Evolutionary conservation across 2,329 filamentous ascomycete genomes (phyloP), one percentile per base, ranked within the genome.

Genomic region (Exophiala sp.): DNA sequence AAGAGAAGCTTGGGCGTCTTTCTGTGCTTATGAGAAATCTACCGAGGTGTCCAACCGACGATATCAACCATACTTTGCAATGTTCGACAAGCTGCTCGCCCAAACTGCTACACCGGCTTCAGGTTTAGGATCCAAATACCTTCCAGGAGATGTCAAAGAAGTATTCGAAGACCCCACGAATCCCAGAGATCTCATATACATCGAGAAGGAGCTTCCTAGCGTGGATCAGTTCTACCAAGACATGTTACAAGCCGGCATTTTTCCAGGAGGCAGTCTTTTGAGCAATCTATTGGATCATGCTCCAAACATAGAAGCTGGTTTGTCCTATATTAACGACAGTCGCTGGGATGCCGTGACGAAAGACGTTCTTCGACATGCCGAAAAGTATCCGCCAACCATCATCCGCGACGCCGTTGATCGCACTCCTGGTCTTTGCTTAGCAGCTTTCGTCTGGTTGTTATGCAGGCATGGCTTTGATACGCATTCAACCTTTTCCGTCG

Each of bases 1-100:
- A 43, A 75, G 81, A 56, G 83, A 86, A 69, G 82, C 83, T 5
- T 86, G 83, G 83, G 82, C 82, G 18, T 83, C 79, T 57, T 86
- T 84, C 64, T 66, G 83, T 39, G 75, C 80, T 4, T 82, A 77
- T 55, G 74, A 82, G 63, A 71, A 76, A 65, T 7, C 60, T 69
- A 34, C 66, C 65, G 8, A 48, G 9, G 14, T 29, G 63, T 68
- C n/a, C 67, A 69, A 49, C 58, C 56, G 41, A 58, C 69, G 29
- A 11, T 52, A 52, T 44, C 49, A 46, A 33, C 59, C 58, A 2
- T 82, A 82, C 55, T 68, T 75, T 48, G 80, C 78, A 34, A 83
- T 85, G 74, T 75, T 81, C 21, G 73, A 78, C 55, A 84, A 83
- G 59, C 65, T 86, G 12, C 67, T 78, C 55, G 65, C 71, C 58